phyloP scores from a whole-genome alignment of 805 yeast genomes.

The Candida dajiaensis region DNA sequence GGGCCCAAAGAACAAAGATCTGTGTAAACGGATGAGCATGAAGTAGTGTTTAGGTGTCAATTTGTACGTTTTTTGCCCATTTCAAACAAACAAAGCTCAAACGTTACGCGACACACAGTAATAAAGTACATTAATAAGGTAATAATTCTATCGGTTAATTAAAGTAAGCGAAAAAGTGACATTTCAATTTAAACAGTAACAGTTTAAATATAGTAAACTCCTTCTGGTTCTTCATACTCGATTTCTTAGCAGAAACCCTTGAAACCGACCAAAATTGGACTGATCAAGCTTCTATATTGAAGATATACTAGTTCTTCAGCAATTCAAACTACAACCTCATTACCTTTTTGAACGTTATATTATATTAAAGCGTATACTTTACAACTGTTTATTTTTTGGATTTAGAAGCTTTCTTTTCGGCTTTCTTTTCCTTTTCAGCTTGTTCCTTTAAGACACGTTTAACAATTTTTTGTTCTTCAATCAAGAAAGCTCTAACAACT shows the following conservation, averaged over 20 bases:
- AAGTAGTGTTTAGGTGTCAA: neutral
- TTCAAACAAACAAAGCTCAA: neutral
- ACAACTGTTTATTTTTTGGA: slow-evolving; percentile 20
- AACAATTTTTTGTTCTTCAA: slow-evolving; percentile 99
- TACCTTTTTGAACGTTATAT: slow-evolving; percentile 6
- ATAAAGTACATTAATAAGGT: neutral
- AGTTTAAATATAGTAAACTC: no score
- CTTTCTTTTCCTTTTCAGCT: slow-evolving; percentile 79
- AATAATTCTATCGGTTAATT: no score
- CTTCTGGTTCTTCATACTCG: no score
- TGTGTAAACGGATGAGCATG: neutral
- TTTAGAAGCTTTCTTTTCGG: slow-evolving; percentile 37
- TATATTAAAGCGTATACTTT: slow-evolving; percentile 15
- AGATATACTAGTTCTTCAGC: neutral
- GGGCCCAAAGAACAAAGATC: neutral
- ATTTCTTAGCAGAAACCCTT: no score
- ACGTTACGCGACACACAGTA: slow-evolving; percentile 6
- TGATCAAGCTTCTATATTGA: no score
- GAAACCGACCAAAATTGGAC: no score
- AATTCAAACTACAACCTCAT: neutral
- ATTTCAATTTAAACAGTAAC: no score
- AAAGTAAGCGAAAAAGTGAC: no score
- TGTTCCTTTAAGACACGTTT: slow-evolving; percentile 98
- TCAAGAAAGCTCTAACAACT: slow-evolving; percentile 98
- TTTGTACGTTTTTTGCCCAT: neutral